Evolutionary conservation across 768 basidiomycete species (phyloP).

Genomic region (Tulasnella sp.): DNA sequence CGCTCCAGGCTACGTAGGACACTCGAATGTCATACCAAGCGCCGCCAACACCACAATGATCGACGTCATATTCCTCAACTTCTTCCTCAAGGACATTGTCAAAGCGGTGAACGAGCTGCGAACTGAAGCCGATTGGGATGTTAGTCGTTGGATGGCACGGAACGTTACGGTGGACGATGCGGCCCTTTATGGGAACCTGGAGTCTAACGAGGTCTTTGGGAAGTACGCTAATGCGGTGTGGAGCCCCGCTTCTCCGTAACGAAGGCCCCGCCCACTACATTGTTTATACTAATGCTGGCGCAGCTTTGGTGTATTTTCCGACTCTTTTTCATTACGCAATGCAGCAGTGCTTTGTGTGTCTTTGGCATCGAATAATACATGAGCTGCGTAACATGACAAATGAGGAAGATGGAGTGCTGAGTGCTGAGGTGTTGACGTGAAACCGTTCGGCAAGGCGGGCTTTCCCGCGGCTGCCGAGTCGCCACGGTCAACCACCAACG

Average conservation of each 20-base stretch:
- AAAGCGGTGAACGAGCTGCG: conserved; percentile 50
- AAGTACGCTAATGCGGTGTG: conserved; percentile 44
- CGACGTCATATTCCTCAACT: conserved; percentile 71
- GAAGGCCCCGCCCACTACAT: too few relatives aligned
- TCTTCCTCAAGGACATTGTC: conserved; percentile 43
- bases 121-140: conserved; percentile 24
- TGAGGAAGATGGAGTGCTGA: too few relatives aligned
- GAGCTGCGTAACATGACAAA: too few relatives aligned
- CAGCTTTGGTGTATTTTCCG: too few relatives aligned
- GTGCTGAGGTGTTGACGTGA: neutral
- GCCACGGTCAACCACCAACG: neutral
- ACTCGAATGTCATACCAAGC: conserved; percentile 42
- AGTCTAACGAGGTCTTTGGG: conserved; percentile 47
- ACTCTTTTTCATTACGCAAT: too few relatives aligned
- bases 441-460: neutral
- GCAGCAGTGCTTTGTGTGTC: too few relatives aligned
- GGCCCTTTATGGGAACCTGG: conserved; percentile 44
- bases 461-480: neutral
- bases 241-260: conserved; percentile 14
- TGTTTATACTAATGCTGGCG: too few relatives aligned
- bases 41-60: conserved; percentile 45
- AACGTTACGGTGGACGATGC: conserved; percentile 49
- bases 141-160: conserved; percentile 1
- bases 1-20: conserved; percentile 50
- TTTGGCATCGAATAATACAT: too few relatives aligned